Conservation (phyloP, 345 rosid species). For the Brassica incana region DNA sequence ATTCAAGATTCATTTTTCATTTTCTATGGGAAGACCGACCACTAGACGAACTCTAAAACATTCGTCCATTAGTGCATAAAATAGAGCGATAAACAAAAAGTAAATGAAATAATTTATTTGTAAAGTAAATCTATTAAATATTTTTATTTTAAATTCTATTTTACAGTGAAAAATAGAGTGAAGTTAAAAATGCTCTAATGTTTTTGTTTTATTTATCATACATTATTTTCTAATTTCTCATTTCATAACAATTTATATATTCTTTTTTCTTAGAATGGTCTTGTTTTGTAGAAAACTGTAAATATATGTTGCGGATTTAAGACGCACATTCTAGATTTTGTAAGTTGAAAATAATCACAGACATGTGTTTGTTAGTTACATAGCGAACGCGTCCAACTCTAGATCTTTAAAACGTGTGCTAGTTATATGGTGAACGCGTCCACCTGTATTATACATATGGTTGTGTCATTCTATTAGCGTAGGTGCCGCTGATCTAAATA, state of each 20-base stretch:
- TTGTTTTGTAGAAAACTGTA: neutral
- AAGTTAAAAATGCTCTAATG: neutral
- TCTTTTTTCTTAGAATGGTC: neutral
- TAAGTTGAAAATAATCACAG: neutral
- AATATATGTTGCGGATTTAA: neutral
- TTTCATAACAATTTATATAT: neutral
- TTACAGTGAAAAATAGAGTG: no score
- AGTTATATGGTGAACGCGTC: neutral
- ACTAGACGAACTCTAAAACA: no score
- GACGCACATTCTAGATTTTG: neutral
- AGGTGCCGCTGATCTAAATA: neutral
- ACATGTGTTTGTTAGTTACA: neutral
- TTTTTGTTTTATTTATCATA: neutral
- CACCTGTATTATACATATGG: neutral
- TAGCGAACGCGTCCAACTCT: neutral
- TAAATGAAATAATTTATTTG: no score
- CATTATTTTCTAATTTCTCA: neutral
- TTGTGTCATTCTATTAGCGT: neutral
- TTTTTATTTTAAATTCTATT: no score
- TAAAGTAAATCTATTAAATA: no score
- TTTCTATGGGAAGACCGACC: no score
- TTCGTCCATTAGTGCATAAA: no score
- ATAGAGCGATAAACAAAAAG: no score
- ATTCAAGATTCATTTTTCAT: no score
- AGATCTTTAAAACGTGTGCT: conserved; percentile 1